Conservation (phyloP, 441 rosid genomes). For the Croton laevigatus region DNA sequence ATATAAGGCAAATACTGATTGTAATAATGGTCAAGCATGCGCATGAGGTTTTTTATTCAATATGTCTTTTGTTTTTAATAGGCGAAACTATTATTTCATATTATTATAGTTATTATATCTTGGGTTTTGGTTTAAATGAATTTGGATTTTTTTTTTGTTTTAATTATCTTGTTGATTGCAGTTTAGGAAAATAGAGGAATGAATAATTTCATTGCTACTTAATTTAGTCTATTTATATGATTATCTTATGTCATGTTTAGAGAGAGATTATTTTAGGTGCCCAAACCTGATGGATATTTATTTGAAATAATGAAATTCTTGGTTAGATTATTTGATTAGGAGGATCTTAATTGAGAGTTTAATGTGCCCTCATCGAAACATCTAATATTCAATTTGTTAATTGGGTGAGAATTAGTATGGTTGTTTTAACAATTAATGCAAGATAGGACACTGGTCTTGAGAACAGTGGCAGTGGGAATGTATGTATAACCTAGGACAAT, state of each 20-base stretch:
- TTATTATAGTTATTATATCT: no score
- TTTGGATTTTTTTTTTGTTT: neutral
- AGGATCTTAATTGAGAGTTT: constrained; percentile 5
- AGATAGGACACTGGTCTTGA: neutral
- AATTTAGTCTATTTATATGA: neutral
- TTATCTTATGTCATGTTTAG: neutral
- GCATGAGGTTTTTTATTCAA: neutral
- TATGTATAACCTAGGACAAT: neutral
- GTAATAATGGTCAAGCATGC: no score
- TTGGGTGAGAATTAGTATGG: neutral
- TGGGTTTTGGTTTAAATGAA: neutral
- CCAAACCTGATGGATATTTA: neutral
- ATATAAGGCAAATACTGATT: neutral
- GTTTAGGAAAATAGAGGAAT: neutral
- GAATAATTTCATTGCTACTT: neutral
- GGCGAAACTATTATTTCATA: neutral
- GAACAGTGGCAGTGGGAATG: neutral
- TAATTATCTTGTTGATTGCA: neutral
- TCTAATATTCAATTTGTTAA: neutral
- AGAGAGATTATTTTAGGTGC: neutral
- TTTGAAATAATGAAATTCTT: neutral
- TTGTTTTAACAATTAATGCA: neutral
- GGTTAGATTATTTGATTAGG: neutral
- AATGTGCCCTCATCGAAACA: neutral
- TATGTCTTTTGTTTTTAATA: no score